phyloP scores from a whole-genome alignment of 2,329 filamentous ascomycete species.

The Ascocoryne sarcoides region DNA sequence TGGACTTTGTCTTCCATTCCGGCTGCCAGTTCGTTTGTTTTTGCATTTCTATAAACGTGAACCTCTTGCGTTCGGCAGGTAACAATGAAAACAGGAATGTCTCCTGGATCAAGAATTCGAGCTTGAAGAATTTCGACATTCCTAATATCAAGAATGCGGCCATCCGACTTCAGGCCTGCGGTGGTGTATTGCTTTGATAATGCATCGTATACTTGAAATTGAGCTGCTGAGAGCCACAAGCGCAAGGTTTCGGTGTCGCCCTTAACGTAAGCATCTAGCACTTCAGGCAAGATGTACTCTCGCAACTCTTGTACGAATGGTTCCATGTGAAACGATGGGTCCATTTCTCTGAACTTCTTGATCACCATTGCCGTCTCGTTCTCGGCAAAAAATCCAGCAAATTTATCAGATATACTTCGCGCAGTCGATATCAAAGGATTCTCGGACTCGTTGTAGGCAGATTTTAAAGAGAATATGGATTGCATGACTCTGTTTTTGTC shows the following conservation, averaged over 20 bases:
- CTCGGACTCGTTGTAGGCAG: conserved; percentile 89
- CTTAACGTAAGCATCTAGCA: conserved; percentile 96
- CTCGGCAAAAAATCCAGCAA: conserved; percentile 94
- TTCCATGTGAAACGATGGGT: conserved; percentile 89
- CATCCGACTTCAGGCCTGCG: conserved; percentile 87
- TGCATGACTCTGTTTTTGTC: conserved; percentile 86
- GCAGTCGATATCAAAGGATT: conserved; percentile 88
- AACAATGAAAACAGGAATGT: conserved; percentile 92
- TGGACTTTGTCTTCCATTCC: conserved; percentile 99
- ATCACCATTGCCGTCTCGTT: conserved; percentile 97
- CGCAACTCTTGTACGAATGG: conserved; percentile 91
- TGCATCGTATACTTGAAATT: conserved; percentile 95
- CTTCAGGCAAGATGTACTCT: conserved; percentile 95
- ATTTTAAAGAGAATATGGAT: conserved; percentile 76
- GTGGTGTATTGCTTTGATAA: conserved; percentile 93
- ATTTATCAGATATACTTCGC: conserved; percentile 83
- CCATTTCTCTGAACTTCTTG: conserved; percentile 95
- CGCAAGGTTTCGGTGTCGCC: conserved; percentile 85
- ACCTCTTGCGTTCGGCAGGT: conserved; percentile 96
- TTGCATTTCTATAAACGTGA: conserved; percentile 89
- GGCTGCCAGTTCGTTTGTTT: conserved; percentile 80
- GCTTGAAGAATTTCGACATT: conserved; percentile 83
- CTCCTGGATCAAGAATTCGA: conserved; percentile 73
- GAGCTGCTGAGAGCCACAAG: conserved; percentile 90
- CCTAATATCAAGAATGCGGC: conserved; percentile 88